Conservation (phyloP, 1,139 yeast species). For the Candida albicans region DNA sequence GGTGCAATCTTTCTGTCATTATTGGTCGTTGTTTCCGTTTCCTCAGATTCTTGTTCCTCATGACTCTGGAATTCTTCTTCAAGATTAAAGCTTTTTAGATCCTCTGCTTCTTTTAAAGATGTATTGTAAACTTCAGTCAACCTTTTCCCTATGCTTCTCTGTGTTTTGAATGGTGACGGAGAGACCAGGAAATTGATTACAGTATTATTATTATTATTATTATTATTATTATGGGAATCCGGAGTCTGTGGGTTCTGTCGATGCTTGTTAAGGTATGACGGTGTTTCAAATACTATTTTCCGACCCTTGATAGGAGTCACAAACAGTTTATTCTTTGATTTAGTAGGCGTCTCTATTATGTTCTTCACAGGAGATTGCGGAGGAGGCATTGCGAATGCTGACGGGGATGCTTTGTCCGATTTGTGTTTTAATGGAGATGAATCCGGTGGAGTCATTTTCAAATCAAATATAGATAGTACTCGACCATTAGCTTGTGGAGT, state of each 20-base stretch:
- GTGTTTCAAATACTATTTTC: constrained; percentile 21
- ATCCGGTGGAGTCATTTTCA: constrained; percentile 46
- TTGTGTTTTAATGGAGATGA: constrained; percentile 38
- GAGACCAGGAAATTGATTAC: constrained; percentile 33
- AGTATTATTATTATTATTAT: constrained; percentile 1
- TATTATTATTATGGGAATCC: constrained; percentile 2
- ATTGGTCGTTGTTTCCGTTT: constrained; percentile 15
- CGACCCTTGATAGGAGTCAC: constrained; percentile 10
- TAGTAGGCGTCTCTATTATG: constrained; percentile 14
- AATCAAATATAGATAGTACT: constrained; percentile 65
- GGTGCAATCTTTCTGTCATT: constrained; percentile 19
- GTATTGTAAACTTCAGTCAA: constrained; percentile 42
- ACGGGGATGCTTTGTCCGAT: constrained; percentile 6
- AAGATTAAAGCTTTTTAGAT: constrained; percentile 7
- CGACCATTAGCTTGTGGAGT: constrained; percentile 76
- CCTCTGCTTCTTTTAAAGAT: constrained; percentile 21
- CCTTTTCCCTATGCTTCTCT: constrained; percentile 33
- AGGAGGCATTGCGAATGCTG: constrained; percentile 3
- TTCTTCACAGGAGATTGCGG: constrained; percentile 8
- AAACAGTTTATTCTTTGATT: constrained; percentile 2
- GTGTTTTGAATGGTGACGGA: constrained; percentile 47
- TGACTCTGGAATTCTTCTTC: constrained; percentile 17
- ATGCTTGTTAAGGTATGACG: constrained; percentile 26
- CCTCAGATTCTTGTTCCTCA: constrained; percentile 18
- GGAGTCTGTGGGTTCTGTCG: constrained; percentile 13